Base-by-base conservation (phyloP, 2,329 filamentous ascomycete genomes). In the Phialemoniopsis sp. region DNA sequence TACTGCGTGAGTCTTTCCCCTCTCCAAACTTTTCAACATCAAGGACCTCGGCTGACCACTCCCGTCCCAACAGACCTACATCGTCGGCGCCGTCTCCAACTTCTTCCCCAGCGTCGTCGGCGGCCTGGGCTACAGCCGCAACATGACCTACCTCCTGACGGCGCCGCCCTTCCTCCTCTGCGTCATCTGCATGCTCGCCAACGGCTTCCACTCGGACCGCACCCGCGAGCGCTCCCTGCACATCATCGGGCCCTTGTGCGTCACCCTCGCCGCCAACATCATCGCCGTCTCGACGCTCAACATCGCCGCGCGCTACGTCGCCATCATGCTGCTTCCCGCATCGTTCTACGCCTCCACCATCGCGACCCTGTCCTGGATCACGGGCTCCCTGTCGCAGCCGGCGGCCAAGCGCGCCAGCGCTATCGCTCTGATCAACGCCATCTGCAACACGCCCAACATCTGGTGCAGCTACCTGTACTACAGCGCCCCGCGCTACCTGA, bases 101-200 rank as follows among this genome's bases (percentile, higher is more conserved):
- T 52, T 49, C 42, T 51, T 55, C 41, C 52, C 50, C 18, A 46
- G 51, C 4, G 52, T 76, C 60, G 51, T 63, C 63, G 38, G 67
- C 63, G 50, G 69, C 58, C 53, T 68, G 58, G 40, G 71, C 64
- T 44, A 70, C 67, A 44, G 63, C 62, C 58, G 44, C 15, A 54
- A 40, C 28, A 51, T 43, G 13, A 49, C 43, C 2, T 44, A 43
- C 12, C 37, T 45, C 4, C 47, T 56, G 8, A 54, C 46, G 7
- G 48, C 47, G 13, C 56, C 56, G 4, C 56, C 56, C 2, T 59
- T 53, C 41, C 32, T 59, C 19, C 45, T 59, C 13, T 56, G 54
- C 35, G 55, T 56, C 13, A 21, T 59, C 36, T 46, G 46, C 37
- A 60, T 60, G 52, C 49, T 59, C 34, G 13, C 56, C 28, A 54